Evolutionary conservation across 164 flowering plant genomes (phyloP).

Genomic region (Kingdonia uniflora): DNA sequence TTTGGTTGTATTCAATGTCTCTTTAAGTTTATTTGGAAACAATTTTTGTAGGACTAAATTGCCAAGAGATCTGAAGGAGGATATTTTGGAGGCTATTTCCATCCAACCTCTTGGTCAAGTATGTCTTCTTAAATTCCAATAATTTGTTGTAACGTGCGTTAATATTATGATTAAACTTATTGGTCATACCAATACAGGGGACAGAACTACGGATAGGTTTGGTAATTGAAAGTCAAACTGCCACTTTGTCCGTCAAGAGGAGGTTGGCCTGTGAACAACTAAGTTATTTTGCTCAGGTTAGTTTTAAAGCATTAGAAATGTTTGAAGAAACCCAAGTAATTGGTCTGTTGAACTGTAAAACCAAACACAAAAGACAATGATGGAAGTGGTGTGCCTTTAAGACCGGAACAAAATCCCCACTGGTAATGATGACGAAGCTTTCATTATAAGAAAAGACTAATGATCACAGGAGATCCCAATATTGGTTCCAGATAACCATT

Average conservation of each 20-base stretch:
- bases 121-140: slow-evolving; percentile 1
- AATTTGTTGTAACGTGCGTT: not conserved
- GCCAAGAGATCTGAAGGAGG: slow-evolving; percentile 61
- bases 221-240: slow-evolving; percentile 76
- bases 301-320: not conserved
- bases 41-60: slow-evolving; percentile 36
- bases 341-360: too few relatives aligned
- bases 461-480: too few relatives aligned
- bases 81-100: slow-evolving; percentile 57
- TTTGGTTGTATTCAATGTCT: too few relatives aligned
- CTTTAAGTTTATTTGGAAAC: not conserved
- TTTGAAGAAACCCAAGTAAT: too few relatives aligned
- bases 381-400: too few relatives aligned
- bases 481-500: too few relatives aligned
- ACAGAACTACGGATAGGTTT: slow-evolving; percentile 86
- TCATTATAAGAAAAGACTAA: too few relatives aligned
- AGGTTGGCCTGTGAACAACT: slow-evolving; percentile 91
- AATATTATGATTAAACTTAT: not conserved
- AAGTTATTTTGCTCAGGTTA: slow-evolving; percentile 63
- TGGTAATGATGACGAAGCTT: too few relatives aligned
- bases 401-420: too few relatives aligned
- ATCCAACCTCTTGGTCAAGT: slow-evolving; percentile 85
- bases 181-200: slow-evolving; percentile 39
- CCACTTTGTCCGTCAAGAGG: slow-evolving; percentile 79
- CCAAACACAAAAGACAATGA: too few relatives aligned